Percentiles rank a stretch among this genome's conserved stretches.
Evolutionary conservation across 2,329 filamentous ascomycete genomes (phyloP).

Genomic region (Xylariaceae sp.): DNA sequence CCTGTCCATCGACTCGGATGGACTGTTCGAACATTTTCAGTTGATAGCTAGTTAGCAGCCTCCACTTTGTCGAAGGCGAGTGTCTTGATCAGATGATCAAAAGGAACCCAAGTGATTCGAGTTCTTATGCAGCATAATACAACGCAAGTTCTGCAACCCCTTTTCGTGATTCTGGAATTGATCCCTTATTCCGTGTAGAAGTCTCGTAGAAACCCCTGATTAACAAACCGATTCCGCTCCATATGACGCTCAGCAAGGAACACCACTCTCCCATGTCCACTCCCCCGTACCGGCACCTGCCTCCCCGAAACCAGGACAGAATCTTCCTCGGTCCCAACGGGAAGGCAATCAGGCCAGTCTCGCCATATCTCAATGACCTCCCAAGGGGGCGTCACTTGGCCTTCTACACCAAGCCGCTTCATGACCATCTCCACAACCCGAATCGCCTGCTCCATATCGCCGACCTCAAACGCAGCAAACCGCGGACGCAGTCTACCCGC

Average conservation of each 20-base stretch:
- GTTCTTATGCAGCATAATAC: too few relatives aligned
- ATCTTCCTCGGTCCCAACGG: constrained; percentile 27
- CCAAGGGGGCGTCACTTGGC: constrained; percentile 17
- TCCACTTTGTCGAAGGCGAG: too few relatives aligned
- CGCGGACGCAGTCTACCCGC: constrained; percentile 46
- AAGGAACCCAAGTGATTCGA: too few relatives aligned
- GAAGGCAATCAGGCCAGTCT: constrained; percentile 52
- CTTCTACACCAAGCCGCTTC: background rate
- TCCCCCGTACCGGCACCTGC: constrained; percentile 40
- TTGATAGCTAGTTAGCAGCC: too few relatives aligned
- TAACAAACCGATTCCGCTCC: constrained; percentile 5
- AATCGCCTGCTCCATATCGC: constrained; percentile 60
- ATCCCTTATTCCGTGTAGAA: constrained; percentile 1
- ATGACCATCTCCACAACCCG: constrained; percentile 53
- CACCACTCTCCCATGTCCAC: constrained; percentile 45
- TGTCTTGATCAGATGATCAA: too few relatives aligned
- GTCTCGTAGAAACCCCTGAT: constrained; percentile 7
- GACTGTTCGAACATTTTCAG: background rate
- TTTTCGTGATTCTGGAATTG: too few relatives aligned
- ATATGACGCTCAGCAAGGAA: constrained; percentile 24
- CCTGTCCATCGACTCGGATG: background rate
- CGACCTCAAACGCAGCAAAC: constrained; percentile 64
- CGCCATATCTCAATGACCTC: constrained; percentile 62
- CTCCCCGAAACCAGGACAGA: constrained; percentile 23
- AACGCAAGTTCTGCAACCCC: too few relatives aligned